Conservation (phyloP, 176 grass and related monocot genomes). For the Triticum turgidum region DNA sequence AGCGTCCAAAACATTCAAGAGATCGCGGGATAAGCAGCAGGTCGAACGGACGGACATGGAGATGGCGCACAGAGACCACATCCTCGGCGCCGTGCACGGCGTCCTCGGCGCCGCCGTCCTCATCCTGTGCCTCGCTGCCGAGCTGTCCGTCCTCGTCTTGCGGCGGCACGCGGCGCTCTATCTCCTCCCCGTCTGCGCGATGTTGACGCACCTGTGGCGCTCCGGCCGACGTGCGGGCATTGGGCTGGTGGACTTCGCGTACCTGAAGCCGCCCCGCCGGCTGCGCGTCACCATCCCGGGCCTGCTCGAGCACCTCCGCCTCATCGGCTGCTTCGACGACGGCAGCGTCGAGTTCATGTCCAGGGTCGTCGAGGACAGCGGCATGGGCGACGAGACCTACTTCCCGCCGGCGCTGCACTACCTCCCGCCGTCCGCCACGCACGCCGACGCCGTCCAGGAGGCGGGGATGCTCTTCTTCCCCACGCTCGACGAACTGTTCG, state of each 20-base stretch:
- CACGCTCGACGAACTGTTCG: neutral
- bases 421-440: constrained; percentile 4
- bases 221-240: neutral
- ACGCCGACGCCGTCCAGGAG: constrained; percentile 7
- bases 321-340: constrained; percentile 12
- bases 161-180: neutral
- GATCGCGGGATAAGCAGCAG: neutral
- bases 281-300: neutral
- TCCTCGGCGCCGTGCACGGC: neutral
- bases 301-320: constrained; percentile 3
- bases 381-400: constrained; percentile 16
- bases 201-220: neutral
- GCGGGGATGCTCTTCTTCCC: neutral
- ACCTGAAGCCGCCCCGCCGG: neutral
- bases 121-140: neutral
- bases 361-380: neutral
- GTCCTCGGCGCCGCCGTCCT: neutral
- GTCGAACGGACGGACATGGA: neutral
- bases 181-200: neutral
- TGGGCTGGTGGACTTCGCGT: neutral
- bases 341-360: constrained; percentile 2
- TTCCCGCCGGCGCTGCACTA: neutral
- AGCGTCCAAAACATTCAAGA: neutral
- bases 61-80: neutral
- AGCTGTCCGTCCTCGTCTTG: neutral